Evolutionary conservation across 495 filamentous ascomycete species (phyloP), one percentile per base, ranked within the genome.

Genomic region (Echria macrotheca): DNA sequence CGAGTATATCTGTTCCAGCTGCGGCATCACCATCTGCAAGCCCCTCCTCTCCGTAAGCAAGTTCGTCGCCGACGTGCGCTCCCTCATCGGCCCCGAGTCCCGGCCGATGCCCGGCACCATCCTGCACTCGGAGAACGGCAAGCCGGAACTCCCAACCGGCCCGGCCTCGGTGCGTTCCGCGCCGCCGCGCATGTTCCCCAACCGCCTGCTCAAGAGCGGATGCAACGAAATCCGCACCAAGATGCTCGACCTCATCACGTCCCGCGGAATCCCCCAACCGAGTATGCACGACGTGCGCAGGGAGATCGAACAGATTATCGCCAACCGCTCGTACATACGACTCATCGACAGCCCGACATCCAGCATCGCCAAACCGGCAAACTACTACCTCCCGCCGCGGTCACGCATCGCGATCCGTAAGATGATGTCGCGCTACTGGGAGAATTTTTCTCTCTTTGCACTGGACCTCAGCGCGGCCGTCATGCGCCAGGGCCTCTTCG

Each of bases 371-470:
- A 2, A 54, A 49, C 2, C 40, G 33, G 11, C 24, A 14, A 0
- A 66, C 50, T 65, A 6, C 7, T 31, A 31, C 80, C n/a, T n/a
- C n/a, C n/a, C n/a, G n/a, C n/a, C n/a, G n/a, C n/a, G n/a, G n/a
- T n/a, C n/a, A n/a, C n/a, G 63, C 61, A 65, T 83, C 24, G 71
- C 75, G 1, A 69, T 86, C 35, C 79, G 85, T 14, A 80, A 80
- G 51, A 87, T 89, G 84, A 84, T 93, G 80, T 78, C 76, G 14
- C 72, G 79, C 23, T 93, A 93, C 69, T 89, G 86, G 85, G 77
- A 83, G 21, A 95, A 91, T 55, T 72, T 70, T 24, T 80, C 79
- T 4, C 68, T 72, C 0, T 90, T 91, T 52, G 81, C 79, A 1
- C 70, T 91, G 3, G 86, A 93, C 57, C 81, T 95, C 4, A 69